Evolutionary conservation across 345 rosid genomes (phyloP), one percentile per base, ranked within the genome.

Genomic region (Gossypium ekmanianum): DNA sequence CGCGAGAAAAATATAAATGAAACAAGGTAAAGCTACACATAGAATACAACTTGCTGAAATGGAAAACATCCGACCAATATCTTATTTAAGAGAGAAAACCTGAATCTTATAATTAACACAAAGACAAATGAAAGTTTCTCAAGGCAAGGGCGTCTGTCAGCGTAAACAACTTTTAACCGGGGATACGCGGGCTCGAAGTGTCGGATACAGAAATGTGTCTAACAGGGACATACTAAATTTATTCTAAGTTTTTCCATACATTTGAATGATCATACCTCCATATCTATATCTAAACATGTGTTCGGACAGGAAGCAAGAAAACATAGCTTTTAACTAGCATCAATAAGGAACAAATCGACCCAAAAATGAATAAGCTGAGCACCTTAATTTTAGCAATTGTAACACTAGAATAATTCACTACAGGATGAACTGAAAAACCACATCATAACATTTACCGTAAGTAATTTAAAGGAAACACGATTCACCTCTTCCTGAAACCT

Each of bases 401-500:
- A 67, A 71, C 64, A 52, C 12, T 43, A n/a, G 44, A 18, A 79
- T 41, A 29, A 69, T 24, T 16, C 11, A 68, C n/a, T n/a, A 26
- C 7, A 4, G 45, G 27, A 12, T 43, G 27, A 64, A 63, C 2
- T 12, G 22, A 27, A 64, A n/a, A n/a, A 18, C 66, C 8, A 7
- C 12, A 64, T 17, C 22, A 6, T 7, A 63, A 57, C 71, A 68
- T 22, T 14, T 41, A 13, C 2, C 17, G 24, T 18, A 73, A 48
- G 11, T 17, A 64, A 66, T 18, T 44, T 58, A n/a, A 48, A 63
- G 20, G 61, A 27, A 54, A 69, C 20, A 11, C 7, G 45, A 71
- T 12, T 86, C 79, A 89, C 98, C 98, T 92, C 97, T 84, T 92
- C 96, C 78, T 94, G 98, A 81, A 94, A 94, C 81, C 97, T 94